Evolutionary conservation across 2,329 filamentous ascomycete species (phyloP).

Genomic region (Fusarium mangiferae): DNA sequence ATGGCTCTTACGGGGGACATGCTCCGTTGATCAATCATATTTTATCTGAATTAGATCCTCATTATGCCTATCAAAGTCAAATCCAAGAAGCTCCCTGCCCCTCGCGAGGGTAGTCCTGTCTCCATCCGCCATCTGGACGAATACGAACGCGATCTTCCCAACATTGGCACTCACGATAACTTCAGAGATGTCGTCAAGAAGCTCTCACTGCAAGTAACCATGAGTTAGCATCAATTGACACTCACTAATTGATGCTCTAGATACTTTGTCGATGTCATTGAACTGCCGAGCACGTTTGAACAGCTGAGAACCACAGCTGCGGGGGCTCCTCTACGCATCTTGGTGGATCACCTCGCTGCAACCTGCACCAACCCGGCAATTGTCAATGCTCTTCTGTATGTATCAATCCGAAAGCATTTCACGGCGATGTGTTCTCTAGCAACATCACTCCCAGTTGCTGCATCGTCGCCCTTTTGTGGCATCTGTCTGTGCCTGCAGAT

Average conservation of each 20-base stretch:
- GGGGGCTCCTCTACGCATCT: slow-evolving; percentile 64
- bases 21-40: neutral
- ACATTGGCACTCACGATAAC: slow-evolving; percentile 66
- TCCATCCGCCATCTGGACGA: slow-evolving; percentile 45
- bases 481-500: slow-evolving; percentile 26
- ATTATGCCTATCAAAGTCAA: slow-evolving; percentile 53
- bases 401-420: slow-evolving; percentile 35
- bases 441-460: neutral
- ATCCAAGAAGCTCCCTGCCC: slow-evolving; percentile 47
- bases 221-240: neutral
- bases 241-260: slow-evolving; percentile 50
- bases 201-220: slow-evolving; percentile 65
- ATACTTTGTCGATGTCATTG: slow-evolving; percentile 71
- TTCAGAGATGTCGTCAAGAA: slow-evolving; percentile 75
- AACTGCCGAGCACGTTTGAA: slow-evolving; percentile 76
- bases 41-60: neutral
- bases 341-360: slow-evolving; percentile 72
- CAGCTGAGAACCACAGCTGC: slow-evolving; percentile 75
- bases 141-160: slow-evolving; percentile 58
- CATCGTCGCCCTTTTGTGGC: neutral
- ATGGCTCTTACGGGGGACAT: neutral
- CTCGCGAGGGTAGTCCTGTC: slow-evolving; percentile 51
- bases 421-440: neutral
- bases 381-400: slow-evolving; percentile 78
- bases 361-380: slow-evolving; percentile 75